These are phyloP conservation scores for Ophidiomyces ophidiicola DNA, from an alignment of 2,329 filamentous ascomycete genomes.

Conservation along the genomic window DNA sequence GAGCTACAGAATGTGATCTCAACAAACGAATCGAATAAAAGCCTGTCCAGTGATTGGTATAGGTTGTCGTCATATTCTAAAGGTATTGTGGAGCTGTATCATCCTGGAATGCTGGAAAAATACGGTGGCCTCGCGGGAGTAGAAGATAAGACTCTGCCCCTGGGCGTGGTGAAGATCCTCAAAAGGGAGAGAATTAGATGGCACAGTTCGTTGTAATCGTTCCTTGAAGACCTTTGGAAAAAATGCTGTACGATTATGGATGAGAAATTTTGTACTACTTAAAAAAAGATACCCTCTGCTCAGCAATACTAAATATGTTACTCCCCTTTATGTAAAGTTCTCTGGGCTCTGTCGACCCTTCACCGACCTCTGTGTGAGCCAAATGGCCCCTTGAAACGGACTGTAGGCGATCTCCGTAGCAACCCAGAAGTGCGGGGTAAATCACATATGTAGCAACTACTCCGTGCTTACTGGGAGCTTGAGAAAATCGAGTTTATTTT, in stretches of 20 bases:
- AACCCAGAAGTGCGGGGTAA: no score
- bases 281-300: slow-evolving; percentile 1
- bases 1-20: slow-evolving; percentile 21
- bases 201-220: slow-evolving; percentile 23
- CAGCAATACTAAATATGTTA: neutral
- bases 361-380: no score
- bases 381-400: no score
- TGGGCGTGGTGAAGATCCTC: slow-evolving; percentile 34
- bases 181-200: slow-evolving; percentile 32
- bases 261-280: neutral
- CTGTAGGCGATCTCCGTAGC: no score
- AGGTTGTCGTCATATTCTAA: slow-evolving; percentile 34
- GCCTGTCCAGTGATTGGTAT: slow-evolving; percentile 18
- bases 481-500: slow-evolving; percentile 1
- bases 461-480: neutral
- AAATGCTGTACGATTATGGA: neutral
- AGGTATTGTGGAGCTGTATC: slow-evolving; percentile 33
- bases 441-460: no score
- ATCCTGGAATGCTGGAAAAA: slow-evolving; percentile 29
- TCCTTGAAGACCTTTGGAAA: neutral
- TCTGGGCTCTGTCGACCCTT: no score
- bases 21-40: slow-evolving; percentile 14
- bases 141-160: slow-evolving; percentile 30
- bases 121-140: slow-evolving; percentile 33
- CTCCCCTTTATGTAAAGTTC: neutral